Conservation (phyloP, 2,329 filamentous ascomycete genomes). For the Dothideomycetidae sp. region DNA sequence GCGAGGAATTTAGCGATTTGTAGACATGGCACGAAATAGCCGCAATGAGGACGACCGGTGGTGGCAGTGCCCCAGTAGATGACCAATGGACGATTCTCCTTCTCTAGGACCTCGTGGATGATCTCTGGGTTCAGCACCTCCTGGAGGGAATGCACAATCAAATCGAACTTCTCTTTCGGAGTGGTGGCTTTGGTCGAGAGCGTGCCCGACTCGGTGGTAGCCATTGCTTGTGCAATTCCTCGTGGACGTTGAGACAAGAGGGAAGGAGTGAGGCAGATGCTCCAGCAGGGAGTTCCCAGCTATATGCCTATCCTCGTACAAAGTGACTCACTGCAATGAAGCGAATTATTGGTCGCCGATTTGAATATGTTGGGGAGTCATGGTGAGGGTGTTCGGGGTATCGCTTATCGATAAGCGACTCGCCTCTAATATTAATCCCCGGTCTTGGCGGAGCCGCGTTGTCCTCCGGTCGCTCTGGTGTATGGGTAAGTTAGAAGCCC, state of each 20-base stretch:
- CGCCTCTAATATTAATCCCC: too few species aligned
- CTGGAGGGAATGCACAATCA: constrained; percentile 68
- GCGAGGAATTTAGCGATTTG: constrained; percentile 81
- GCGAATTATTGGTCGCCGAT: neutral
- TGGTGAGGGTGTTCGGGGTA: constrained; percentile 4
- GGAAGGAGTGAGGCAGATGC: too few species aligned
- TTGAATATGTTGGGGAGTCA: too few species aligned
- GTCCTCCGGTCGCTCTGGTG: too few species aligned
- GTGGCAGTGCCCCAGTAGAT: constrained; percentile 86
- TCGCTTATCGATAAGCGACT: constrained; percentile 7
- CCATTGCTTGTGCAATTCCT: constrained; percentile 13
- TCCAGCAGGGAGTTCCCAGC: too few species aligned
- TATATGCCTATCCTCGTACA: too few species aligned
- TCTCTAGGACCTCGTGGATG: constrained; percentile 55
- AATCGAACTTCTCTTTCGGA: constrained; percentile 48
- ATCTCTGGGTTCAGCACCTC: constrained; percentile 78
- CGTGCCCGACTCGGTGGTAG: constrained; percentile 3
- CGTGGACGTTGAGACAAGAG: too few species aligned
- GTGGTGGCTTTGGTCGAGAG: constrained; percentile 11
- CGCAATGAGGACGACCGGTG: constrained; percentile 76
- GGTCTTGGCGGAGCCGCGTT: constrained; percentile 5
- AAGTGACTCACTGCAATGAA: neutral
- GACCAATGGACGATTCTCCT: constrained; percentile 55
- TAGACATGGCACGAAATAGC: constrained; percentile 76
- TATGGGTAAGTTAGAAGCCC: neutral